phyloP scores from a whole-genome alignment of 805 yeast species.

The Ogataea pilisensis region DNA sequence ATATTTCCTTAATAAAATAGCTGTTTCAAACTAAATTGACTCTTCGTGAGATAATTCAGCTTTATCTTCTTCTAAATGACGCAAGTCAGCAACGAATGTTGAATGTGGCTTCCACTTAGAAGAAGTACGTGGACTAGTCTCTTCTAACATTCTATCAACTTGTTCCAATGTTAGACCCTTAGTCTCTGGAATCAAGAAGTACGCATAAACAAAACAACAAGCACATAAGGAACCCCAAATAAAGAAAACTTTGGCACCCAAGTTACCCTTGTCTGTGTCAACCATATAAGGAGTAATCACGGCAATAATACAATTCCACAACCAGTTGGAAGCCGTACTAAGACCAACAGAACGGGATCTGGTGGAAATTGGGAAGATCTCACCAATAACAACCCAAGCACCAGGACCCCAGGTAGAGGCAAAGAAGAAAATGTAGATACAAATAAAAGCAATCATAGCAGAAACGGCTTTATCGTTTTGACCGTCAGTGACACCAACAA shows the following conservation, averaged over 20 bases:
- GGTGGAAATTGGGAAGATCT: constrained; percentile 65
- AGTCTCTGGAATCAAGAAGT: constrained; percentile 73
- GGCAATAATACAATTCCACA: constrained; percentile 73
- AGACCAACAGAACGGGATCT: constrained; percentile 71
- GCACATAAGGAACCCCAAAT: constrained; percentile 57
- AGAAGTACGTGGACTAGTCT: constrained; percentile 33
- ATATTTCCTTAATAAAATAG: background rate
- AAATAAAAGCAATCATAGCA: constrained; percentile 40
- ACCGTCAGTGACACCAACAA: constrained; percentile 31
- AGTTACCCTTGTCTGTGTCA: constrained; percentile 56
- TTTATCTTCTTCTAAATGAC: constrained; percentile 22
- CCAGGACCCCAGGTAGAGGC: constrained; percentile 86
- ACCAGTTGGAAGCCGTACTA: constrained; percentile 76
- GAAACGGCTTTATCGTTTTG: constrained; percentile 25
- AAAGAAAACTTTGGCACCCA: constrained; percentile 64
- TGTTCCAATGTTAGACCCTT: constrained; percentile 80
- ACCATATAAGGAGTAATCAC: constrained; percentile 72
- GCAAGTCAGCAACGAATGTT: constrained; percentile 29
- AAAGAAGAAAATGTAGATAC: constrained; percentile 66
- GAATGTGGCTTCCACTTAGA: constrained; percentile 34
- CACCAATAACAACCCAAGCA: constrained; percentile 64
- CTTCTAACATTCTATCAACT: constrained; percentile 50
- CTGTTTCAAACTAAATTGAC: background rate
- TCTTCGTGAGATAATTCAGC: background rate
- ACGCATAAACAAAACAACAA: constrained; percentile 57